A percentile compares a stretch with the other conserved stretches of the same genome.
Conservation (phyloP, 2,329 filamentous ascomycete species). For the Xylaria sp. region DNA sequence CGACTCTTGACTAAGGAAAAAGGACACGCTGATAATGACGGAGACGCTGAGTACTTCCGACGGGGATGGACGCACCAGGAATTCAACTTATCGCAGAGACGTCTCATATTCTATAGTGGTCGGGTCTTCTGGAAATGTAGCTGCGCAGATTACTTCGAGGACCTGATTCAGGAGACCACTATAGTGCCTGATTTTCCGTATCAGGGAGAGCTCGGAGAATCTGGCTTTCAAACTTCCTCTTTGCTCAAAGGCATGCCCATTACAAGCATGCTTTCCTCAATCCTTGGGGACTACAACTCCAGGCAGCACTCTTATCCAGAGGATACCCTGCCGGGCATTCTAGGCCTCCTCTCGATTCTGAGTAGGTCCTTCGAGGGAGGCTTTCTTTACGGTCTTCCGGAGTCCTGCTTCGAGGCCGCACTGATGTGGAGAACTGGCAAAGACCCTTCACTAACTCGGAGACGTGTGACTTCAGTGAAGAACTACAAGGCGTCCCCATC, state of each 20-base stretch:
- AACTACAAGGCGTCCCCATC: too few relatives aligned
- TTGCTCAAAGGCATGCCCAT: neutral
- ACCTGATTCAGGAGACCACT: neutral
- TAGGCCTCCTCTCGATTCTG: neutral
- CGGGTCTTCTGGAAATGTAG: neutral
- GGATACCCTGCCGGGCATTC: neutral
- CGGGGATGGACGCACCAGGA: neutral
- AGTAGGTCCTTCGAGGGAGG: neutral
- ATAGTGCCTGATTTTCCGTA: neutral
- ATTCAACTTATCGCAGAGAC: neutral
- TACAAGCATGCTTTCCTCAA: neutral
- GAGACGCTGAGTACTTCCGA: neutral
- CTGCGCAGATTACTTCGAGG: neutral
- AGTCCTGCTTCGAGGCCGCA: neutral
- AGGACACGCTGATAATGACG: neutral
- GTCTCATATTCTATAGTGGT: neutral
- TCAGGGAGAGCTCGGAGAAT: too few relatives aligned
- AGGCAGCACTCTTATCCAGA: neutral
- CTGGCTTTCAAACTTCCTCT: neutral
- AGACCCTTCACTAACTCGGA: neutral
- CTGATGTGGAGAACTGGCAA: neutral
- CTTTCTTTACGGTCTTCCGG: constrained; percentile 2
- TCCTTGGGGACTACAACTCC: neutral
- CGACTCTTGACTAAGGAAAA: too few relatives aligned
- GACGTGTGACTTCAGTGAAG: neutral